phyloP scores from a whole-genome alignment of 1,139 yeast species.

The Hyphopichia buzzinii region DNA sequence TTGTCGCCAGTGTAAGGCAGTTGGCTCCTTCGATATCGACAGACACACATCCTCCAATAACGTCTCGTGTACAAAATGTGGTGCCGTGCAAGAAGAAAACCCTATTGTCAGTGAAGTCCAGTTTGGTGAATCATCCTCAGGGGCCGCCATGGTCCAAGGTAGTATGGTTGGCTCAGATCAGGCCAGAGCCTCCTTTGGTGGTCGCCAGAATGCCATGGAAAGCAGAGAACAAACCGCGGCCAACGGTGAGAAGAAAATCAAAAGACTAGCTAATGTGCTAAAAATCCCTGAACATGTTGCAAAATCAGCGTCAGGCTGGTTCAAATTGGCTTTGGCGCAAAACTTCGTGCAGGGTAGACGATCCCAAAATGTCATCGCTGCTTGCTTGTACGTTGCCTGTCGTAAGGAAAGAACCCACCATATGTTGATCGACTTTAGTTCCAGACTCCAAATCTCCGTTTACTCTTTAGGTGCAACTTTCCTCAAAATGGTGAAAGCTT shows the following conservation, averaged over 20 bases:
- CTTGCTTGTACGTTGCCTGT: slow-evolving; percentile 93
- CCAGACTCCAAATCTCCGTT: slow-evolving; percentile 85
- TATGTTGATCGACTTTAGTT: slow-evolving; percentile 92
- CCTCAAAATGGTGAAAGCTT: slow-evolving; percentile 78
- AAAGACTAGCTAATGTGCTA: slow-evolving; percentile 75
- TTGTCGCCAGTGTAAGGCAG: slow-evolving; percentile 7
- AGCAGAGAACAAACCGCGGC: slow-evolving; percentile 84
- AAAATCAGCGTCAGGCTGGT: slow-evolving; percentile 88
- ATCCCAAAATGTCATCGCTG: slow-evolving; percentile 91
- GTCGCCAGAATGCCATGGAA: slow-evolving; percentile 70
- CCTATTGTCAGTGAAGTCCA: slow-evolving; percentile 95
- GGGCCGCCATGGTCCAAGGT: slow-evolving; percentile 96
- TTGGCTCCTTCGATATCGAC: slow-evolving; percentile 20
- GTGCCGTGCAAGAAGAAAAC: slow-evolving; percentile 84
- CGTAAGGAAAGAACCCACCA: slow-evolving; percentile 88
- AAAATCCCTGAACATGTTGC: slow-evolving; percentile 80
- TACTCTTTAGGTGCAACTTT: slow-evolving; percentile 95
- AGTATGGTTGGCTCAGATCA: slow-evolving; percentile 90
- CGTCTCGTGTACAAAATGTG: slow-evolving; percentile 77
- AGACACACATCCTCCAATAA: slow-evolving; percentile 67
- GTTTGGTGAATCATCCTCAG: slow-evolving; percentile 86
- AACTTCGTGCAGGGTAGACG: slow-evolving; percentile 95
- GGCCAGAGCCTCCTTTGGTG: slow-evolving; percentile 66
- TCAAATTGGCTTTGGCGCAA: slow-evolving; percentile 75
- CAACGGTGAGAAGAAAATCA: slow-evolving; percentile 75